Percentiles rank a stretch among this genome's conserved stretches.
Evolutionary conservation across 208 protist genomes (phyloP).

Genomic region (Phytomonas sp.): DNA sequence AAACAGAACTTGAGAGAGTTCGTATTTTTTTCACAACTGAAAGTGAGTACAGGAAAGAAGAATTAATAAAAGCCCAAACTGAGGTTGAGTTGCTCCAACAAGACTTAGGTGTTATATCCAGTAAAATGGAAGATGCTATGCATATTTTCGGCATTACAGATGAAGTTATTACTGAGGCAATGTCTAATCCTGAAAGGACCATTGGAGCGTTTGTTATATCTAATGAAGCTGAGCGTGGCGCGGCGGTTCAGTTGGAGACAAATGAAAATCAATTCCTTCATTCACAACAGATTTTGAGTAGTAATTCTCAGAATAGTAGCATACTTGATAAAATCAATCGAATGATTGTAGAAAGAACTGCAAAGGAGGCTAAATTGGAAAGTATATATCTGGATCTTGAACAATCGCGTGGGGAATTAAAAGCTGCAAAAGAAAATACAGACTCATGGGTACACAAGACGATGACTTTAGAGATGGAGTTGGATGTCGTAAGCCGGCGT

Average conservation of each 20-base stretch:
- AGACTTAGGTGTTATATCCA: slow-evolving; percentile 25
- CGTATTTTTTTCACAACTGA: slow-evolving; percentile 15
- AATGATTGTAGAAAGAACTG: slow-evolving; percentile 22
- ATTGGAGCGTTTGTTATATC: slow-evolving; percentile 18
- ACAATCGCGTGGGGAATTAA: slow-evolving; percentile 11
- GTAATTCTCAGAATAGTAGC: slow-evolving; percentile 12
- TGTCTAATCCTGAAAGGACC: slow-evolving; percentile 25
- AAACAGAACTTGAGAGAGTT: slow-evolving; percentile 15
- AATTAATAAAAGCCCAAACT: slow-evolving; percentile 17
- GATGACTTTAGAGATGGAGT: slow-evolving; percentile 23
- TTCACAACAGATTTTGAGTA: slow-evolving; percentile 11
- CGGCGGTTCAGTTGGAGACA: slow-evolving; percentile 17
- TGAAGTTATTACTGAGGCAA: slow-evolving; percentile 17
- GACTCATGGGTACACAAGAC: slow-evolving; percentile 15
- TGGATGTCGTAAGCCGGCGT: slow-evolving; percentile 30
- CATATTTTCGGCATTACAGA: slow-evolving; percentile 1
- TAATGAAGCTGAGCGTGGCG: slow-evolving; percentile 22
- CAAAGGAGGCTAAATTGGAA: slow-evolving; percentile 19
- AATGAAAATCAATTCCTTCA: slow-evolving; percentile 26
- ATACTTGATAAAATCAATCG: slow-evolving; percentile 11
- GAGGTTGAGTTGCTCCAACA: slow-evolving; percentile 23
- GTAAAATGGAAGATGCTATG: slow-evolving; percentile 25
- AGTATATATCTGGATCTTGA: slow-evolving; percentile 18
- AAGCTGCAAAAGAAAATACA: slow-evolving; percentile 13
- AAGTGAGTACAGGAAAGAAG: slow-evolving; percentile 17